Evolutionary conservation across 1,284 basidiomycete species (phyloP).

Genomic region (Lignosus rhinocerotis): DNA sequence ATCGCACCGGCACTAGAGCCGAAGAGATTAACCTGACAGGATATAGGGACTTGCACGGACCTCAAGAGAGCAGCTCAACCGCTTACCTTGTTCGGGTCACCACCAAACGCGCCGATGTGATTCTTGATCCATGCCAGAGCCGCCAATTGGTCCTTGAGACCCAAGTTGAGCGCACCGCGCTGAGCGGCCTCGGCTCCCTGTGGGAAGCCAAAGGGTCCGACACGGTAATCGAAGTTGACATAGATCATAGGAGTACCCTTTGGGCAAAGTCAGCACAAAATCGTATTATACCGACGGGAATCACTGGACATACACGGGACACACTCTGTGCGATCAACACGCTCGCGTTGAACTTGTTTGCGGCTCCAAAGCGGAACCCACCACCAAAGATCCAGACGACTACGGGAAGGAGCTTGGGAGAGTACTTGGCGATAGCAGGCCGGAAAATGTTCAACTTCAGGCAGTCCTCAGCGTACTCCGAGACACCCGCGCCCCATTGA

Average conservation of each 20-base stretch:
- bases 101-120: slow-evolving; percentile 49
- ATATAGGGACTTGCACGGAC: no score
- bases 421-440: slow-evolving; percentile 33
- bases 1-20: slow-evolving; percentile 57
- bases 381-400: slow-evolving; percentile 37
- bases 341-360: slow-evolving; percentile 42
- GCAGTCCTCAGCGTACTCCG: slow-evolving; percentile 41
- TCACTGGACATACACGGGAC: slow-evolving; percentile 35
- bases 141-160: slow-evolving; percentile 44
- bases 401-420: slow-evolving; percentile 37
- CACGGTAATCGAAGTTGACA: slow-evolving; percentile 57
- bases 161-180: slow-evolving; percentile 44
- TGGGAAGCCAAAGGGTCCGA: slow-evolving; percentile 51
- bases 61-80: no score
- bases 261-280: neutral
- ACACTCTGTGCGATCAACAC: slow-evolving; percentile 47
- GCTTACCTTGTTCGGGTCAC: slow-evolving; percentile 45
- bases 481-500: neutral
- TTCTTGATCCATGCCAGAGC: slow-evolving; percentile 50
- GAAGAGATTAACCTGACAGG: slow-evolving; percentile 47
- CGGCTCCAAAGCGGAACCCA: slow-evolving; percentile 15
- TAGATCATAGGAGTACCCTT: slow-evolving; percentile 18
- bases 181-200: slow-evolving; percentile 46
- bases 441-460: slow-evolving; percentile 48
- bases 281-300: no score